Evolutionary conservation across 805 yeast species (phyloP).

Genomic region (Metschnikowia lachancei): DNA sequence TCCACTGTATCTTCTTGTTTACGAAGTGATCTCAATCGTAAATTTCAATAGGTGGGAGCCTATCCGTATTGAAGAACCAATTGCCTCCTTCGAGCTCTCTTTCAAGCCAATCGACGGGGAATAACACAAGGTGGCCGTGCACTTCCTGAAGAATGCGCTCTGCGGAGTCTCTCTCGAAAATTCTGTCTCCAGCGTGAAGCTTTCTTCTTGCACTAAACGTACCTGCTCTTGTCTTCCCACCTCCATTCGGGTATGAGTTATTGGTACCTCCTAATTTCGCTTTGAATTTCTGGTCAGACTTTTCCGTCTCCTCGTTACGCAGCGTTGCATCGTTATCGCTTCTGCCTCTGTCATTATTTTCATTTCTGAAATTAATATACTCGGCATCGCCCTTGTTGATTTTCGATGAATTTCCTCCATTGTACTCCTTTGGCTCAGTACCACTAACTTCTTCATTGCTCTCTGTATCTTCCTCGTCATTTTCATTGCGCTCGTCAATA

Average conservation of each 20-base stretch:
- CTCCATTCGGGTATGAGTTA: not conserved
- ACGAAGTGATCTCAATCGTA: conserved; percentile 34
- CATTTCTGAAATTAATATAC: not conserved
- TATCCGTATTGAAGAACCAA: conserved; percentile 93
- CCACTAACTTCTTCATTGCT: conserved; percentile 4
- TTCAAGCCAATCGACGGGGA: conserved; percentile 88
- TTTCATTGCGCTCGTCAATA: conserved; percentile 18
- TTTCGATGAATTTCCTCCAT: not conserved
- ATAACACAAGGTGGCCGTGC: conserved; percentile 85
- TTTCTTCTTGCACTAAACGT: conserved; percentile 37
- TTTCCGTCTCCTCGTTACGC: conserved; percentile 16
- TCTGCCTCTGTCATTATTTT: not conserved
- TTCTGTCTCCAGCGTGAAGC: conserved; percentile 42
- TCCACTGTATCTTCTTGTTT: no score
- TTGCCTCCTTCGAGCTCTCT: conserved; percentile 86
- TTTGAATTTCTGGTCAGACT: not conserved
- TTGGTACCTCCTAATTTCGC: conserved; percentile 1
- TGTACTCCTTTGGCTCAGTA: not conserved
- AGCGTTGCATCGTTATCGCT: not conserved
- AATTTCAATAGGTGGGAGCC: conserved; percentile 92
- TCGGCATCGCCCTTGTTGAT: conserved; percentile 1
- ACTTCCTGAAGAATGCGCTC: conserved; percentile 67
- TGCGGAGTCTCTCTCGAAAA: conserved; percentile 73
- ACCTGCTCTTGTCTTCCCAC: conserved; percentile 34
- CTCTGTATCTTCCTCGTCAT: conserved; percentile 9